phyloP scores from a whole-genome alignment of 495 filamentous ascomycete species.

The Penicillium nucicola region DNA sequence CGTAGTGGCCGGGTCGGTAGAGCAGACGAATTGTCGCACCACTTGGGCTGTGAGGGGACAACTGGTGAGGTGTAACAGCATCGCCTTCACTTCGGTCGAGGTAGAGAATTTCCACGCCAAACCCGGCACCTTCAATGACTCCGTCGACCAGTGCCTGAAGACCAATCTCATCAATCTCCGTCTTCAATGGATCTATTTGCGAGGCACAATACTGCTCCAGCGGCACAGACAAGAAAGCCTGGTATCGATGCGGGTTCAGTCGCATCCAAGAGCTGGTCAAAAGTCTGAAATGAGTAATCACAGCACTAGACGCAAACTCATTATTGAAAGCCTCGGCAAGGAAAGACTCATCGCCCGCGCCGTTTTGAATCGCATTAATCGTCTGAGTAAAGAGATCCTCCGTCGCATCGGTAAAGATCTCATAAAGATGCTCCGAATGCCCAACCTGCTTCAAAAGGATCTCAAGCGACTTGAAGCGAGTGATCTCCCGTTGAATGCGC shows the following conservation, averaged over 20 bases:
- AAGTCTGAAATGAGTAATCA: constrained; percentile 73
- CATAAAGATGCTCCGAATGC: constrained; percentile 62
- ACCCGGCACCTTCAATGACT: constrained; percentile 67
- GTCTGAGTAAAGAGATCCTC: constrained; percentile 61
- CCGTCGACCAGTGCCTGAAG: constrained; percentile 74
- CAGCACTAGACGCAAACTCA: constrained; percentile 57
- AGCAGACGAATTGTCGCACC: constrained; percentile 61
- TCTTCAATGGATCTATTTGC: constrained; percentile 67
- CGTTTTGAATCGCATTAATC: constrained; percentile 46
- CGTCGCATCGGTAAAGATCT: constrained; percentile 80
- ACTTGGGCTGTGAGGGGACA: constrained; percentile 52
- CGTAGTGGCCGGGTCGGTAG: constrained; percentile 85
- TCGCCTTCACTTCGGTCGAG: constrained; percentile 82
- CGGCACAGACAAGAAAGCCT: constrained; percentile 62
- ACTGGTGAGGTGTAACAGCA: constrained; percentile 72
- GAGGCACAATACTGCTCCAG: constrained; percentile 69
- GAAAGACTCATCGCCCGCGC: constrained; percentile 55
- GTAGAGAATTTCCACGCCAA: constrained; percentile 85
- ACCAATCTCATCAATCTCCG: constrained; percentile 88
- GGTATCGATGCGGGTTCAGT: constrained; percentile 62
- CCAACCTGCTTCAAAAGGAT: constrained; percentile 69
- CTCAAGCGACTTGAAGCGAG: constrained; percentile 68
- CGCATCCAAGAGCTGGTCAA: constrained; percentile 88
- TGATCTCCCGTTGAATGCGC: constrained; percentile 63
- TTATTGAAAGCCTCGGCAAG: constrained; percentile 78